Evolutionary conservation across 306 rosid genomes (phyloP), one percentile per base, ranked within the genome.

Genomic region (Sophora flavescens): DNA sequence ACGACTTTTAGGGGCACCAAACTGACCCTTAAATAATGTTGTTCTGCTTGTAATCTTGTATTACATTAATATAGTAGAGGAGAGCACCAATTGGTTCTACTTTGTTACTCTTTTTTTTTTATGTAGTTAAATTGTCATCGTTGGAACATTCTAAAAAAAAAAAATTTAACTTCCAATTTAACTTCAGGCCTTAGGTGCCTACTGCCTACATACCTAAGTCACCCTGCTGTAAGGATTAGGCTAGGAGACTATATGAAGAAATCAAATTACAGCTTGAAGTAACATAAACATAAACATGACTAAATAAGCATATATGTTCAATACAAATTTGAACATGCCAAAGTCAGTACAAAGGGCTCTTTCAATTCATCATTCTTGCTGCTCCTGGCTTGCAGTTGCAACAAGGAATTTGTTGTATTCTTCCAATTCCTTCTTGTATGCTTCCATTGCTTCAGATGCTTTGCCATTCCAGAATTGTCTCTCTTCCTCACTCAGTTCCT

Each of bases 391-490:
- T 41, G 85, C 78, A 74, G 62, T 63, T 39, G 86, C 85, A 73
- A 76, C 90, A 41, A 79, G 63, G 53, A 82, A 78, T 76, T 86
- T 92, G 83, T 84, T 87, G 86, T 96, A 91, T 18, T 79, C 93
- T 74, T 89, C 96, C 74, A 87, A 6, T 68, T 91, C 98, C 80
- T 89, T 91, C 79, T 89, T 96, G 88, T 92, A 90, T 11, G 62
- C 87, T 3, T 89, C 93, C 98, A 96, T 96, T 36, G 97, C 91
- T 74, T 88, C 89, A 6, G 90, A 86, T 8, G 96, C 99, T 83
- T 77, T 84, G 1, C 84, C 89, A 70, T 86, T 96, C 97, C 93
- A 95, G 0, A 81, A 8, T 78, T 87, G 86, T 16, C 81, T 88
- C 0, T 89, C 93, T 78, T 78, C 92, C 73, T 92, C 99, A 8